A percentile compares a stretch with the other conserved stretches of the same genome.
These are phyloP conservation scores for Psilocybe cyanescens DNA, from an alignment of 768 basidiomycete species.

Conservation along the genomic window DNA sequence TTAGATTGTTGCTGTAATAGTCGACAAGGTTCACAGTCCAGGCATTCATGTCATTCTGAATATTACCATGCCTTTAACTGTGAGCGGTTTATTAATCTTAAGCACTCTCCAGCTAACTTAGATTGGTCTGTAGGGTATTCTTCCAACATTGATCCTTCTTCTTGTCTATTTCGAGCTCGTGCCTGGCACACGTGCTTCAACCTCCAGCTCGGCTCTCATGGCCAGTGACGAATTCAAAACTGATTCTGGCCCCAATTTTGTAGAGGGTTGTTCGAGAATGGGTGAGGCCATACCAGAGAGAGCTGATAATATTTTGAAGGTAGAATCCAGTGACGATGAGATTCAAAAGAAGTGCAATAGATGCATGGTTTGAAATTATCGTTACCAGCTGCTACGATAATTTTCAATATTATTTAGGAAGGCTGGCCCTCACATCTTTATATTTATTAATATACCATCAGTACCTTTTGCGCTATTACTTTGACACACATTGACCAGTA, in stretches of 20 bases:
- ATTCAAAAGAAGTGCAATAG: background rate
- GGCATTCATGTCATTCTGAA: background rate
- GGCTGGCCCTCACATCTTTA: no score
- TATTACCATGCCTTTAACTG: background rate
- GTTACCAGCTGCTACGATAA: no score
- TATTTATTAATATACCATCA: no score
- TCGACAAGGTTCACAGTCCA: constrained; percentile 2
- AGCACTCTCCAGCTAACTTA: no score
- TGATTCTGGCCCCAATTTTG: no score
- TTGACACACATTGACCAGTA: no score
- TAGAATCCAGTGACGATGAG: background rate
- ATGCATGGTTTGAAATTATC: background rate
- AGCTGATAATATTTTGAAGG: background rate
- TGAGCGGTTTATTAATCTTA: background rate
- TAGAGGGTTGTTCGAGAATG: no score
- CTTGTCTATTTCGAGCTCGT: background rate
- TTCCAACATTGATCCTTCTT: constrained; percentile 3
- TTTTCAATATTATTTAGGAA: no score
- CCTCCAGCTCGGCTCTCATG: background rate
- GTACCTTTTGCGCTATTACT: no score
- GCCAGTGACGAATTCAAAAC: background rate
- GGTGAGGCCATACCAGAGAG: background rate
- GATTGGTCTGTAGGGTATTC: background rate
- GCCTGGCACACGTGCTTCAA: background rate
- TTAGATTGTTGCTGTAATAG: background rate